Evolutionary conservation across 139 green algal species (phyloP).

Genomic region (Micromonas pusilla): DNA sequence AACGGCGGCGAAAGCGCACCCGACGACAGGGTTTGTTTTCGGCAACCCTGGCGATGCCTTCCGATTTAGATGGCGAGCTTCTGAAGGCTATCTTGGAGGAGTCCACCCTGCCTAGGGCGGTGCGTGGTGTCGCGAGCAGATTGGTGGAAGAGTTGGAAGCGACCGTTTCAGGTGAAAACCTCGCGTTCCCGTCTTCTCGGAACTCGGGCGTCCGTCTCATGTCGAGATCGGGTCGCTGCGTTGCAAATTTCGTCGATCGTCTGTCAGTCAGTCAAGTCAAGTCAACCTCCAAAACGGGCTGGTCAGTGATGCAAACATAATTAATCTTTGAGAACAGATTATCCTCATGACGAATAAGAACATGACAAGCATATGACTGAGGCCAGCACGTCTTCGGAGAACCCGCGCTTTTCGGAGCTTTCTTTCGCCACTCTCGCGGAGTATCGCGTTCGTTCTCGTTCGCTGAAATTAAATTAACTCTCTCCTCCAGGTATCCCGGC

Average conservation of each 20-base stretch:
- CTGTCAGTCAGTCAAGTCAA: too few species aligned
- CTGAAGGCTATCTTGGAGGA: slow-evolving; percentile 6
- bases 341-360: slow-evolving; percentile 22
- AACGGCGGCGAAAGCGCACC: too few species aligned
- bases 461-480: too few species aligned
- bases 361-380: slow-evolving; percentile 31
- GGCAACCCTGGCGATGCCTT: too few species aligned
- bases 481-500: background rate
- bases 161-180: background rate
- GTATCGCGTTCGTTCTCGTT: too few species aligned
- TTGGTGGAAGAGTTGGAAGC: background rate
- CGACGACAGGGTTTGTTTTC: background rate
- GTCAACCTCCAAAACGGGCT: background rate
- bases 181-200: too few species aligned
- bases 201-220: too few species aligned
- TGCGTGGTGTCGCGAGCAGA: background rate
- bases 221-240: too few species aligned
- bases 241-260: too few species aligned
- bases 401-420: too few species aligned
- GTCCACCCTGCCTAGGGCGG: background rate
- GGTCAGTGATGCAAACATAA: slow-evolving; percentile 14
- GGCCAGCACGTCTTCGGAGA: background rate
- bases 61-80: slow-evolving; percentile 5
- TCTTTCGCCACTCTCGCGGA: too few species aligned
- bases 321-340: slow-evolving; percentile 30